Evolutionary conservation across 2,329 filamentous ascomycete species (phyloP), one percentile per base, ranked within the genome.

Genomic region (Arthrobotrys sphaeroides): DNA sequence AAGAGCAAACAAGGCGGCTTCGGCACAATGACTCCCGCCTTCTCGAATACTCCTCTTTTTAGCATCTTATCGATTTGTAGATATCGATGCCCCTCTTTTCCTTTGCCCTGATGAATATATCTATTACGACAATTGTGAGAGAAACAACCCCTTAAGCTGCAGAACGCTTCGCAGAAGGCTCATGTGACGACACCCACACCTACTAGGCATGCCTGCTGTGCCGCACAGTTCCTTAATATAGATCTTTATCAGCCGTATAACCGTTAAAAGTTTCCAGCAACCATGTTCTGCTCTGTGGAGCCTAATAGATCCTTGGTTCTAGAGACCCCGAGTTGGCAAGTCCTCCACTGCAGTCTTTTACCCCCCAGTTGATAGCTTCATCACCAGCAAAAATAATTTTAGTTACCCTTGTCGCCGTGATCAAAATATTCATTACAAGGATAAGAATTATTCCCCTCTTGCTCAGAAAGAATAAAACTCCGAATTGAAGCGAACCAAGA

Each of bases 171-270:
- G 24, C n/a, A 38, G 5, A 55, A 24, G 5, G 28, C 22, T 2
- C 51, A 55, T 36, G 51, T 55, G 51, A 55, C 51, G 9, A 22
- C 31, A 55, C 12, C 31, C 47, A n/a, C n/a, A n/a, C n/a, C n/a
- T n/a, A n/a, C n/a, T n/a, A n/a, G n/a, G n/a, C n/a, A n/a, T 53
- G 22, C 18, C 5, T 55, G 31, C 51, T 55, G 51, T 55, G 51
- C 51, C 51, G 18, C 51, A 55, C 12, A 7, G 31, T 38, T 38
- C 18, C 49, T 55, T 55, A 55, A 55, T 55, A 55, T 55, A 55
- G 31, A 7, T 38, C 18, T 31, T 18, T 13, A 40, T 22, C 16
- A 22, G 38, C 51, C 51, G 5, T 55, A 5, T 3, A 24, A n/a
- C 5, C 43, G 6, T 12, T 3, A 26, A 47, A 5, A 12, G 6